Conservation (phyloP, 345 rosid genomes). For the Angophora floribunda region DNA sequence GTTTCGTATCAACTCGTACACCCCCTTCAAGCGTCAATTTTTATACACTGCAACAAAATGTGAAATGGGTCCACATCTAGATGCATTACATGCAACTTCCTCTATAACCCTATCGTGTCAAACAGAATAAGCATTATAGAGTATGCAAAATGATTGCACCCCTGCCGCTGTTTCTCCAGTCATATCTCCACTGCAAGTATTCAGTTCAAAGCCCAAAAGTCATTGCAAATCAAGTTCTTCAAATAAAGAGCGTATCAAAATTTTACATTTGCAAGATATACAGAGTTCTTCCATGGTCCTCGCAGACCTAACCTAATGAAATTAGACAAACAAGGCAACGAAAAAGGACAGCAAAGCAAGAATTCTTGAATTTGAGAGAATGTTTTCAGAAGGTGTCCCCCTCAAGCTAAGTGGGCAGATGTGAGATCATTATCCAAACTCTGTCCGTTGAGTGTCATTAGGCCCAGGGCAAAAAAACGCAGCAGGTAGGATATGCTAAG, state of each 20-base stretch:
- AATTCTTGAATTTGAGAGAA: neutral
- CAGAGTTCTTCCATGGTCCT: neutral
- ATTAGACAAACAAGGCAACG: neutral
- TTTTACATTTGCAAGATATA: neutral
- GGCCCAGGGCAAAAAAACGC: neutral
- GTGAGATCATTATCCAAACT: neutral
- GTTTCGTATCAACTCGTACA: neutral
- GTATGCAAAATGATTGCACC: neutral
- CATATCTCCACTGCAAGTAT: neutral
- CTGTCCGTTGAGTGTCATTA: neutral
- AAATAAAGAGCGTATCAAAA: neutral
- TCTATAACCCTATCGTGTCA: neutral
- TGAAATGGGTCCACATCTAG: neutral
- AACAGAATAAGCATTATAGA: neutral
- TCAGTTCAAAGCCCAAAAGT: neutral
- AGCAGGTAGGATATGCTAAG: neutral
- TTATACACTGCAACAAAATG: neutral
- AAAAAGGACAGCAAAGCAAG: neutral
- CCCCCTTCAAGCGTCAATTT: neutral
- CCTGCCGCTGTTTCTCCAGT: neutral
- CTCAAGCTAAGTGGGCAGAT: neutral
- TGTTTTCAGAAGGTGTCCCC: neutral
- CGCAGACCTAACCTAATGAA: neutral
- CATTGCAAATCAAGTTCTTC: neutral
- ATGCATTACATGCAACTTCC: neutral